A percentile compares a stretch with the other conserved stretches of the same genome.
Conservation (phyloP, 2,329 filamentous ascomycete species). For the Alternaria solani region DNA sequence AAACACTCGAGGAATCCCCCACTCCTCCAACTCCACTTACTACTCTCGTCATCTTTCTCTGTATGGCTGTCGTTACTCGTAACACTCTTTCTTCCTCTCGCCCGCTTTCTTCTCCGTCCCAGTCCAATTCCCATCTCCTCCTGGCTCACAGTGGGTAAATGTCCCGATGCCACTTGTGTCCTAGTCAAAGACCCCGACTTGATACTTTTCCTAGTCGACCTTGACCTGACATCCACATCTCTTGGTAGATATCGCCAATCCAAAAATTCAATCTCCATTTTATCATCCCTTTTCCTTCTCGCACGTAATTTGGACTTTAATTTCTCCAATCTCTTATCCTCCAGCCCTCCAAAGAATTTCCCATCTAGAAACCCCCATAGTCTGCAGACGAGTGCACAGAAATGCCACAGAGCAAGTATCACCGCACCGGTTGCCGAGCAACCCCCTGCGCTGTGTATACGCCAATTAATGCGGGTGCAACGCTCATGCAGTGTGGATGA, state of each 20-base stretch:
- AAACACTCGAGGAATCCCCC: background rate
- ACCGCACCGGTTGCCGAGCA: conserved; percentile 6
- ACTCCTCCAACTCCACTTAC: background rate
- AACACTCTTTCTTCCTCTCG: background rate
- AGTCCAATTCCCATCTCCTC: background rate
- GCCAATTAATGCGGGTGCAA: conserved; percentile 9
- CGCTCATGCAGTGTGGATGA: background rate
- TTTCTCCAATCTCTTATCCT: no score
- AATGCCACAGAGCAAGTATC: conserved; percentile 6
- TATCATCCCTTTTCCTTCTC: background rate
- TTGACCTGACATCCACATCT: background rate
- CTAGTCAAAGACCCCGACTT: background rate
- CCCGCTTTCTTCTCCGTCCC: background rate
- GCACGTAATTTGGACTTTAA: background rate
- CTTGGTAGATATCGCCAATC: background rate
- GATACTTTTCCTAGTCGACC: background rate
- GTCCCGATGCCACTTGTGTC: background rate
- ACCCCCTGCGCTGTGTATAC: conserved; percentile 5
- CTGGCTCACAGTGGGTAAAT: background rate
- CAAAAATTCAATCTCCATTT: background rate
- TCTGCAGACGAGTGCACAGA: background rate
- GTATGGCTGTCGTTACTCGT: background rate
- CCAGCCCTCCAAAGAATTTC: background rate
- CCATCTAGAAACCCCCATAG: background rate
- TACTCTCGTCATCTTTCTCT: background rate